A percentile compares a stretch with the other conserved stretches of the same genome.
Conservation (phyloP, 768 basidiomycete genomes). For the Hericium alpestre region DNA sequence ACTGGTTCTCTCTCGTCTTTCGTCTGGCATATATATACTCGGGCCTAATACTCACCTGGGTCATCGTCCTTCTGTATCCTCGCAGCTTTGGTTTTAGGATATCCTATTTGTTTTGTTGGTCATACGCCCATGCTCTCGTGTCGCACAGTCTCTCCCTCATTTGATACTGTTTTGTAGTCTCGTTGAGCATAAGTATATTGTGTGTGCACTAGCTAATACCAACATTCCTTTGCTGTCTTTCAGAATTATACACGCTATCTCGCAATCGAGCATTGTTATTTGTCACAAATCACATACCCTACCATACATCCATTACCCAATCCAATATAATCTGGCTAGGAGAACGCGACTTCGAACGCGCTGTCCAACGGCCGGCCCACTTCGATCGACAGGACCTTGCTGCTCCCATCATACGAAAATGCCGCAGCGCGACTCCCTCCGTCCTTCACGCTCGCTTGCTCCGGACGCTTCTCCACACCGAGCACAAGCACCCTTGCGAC, state of each 20-base stretch:
- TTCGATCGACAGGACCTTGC: conserved; percentile 34
- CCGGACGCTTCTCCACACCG: conserved; percentile 17
- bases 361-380: conserved; percentile 27
- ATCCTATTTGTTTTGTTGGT: neutral
- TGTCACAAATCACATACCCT: neutral
- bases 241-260: neutral
- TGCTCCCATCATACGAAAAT: conserved; percentile 26
- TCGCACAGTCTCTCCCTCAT: too few relatives aligned
- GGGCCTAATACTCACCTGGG: neutral
- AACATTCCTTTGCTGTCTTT: neutral
- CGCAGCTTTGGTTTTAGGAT: neutral
- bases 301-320: neutral
- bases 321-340: neutral
- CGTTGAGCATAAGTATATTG: too few relatives aligned
- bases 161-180: too few relatives aligned
- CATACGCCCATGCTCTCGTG: too few relatives aligned
- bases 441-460: conserved; percentile 14
- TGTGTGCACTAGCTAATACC: neutral
- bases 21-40: neutral
- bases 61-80: neutral
- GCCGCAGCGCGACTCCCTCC: conserved; percentile 7
- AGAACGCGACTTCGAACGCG: conserved; percentile 19
- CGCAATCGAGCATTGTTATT: neutral
- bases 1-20: neutral
- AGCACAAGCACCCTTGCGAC: conserved; percentile 26